A percentile compares a stretch with the other conserved stretches of the same genome.
These are phyloP conservation scores for Paramyrothecium roridum DNA, from an alignment of 2,329 filamentous ascomycete species.

Conservation along the genomic window DNA sequence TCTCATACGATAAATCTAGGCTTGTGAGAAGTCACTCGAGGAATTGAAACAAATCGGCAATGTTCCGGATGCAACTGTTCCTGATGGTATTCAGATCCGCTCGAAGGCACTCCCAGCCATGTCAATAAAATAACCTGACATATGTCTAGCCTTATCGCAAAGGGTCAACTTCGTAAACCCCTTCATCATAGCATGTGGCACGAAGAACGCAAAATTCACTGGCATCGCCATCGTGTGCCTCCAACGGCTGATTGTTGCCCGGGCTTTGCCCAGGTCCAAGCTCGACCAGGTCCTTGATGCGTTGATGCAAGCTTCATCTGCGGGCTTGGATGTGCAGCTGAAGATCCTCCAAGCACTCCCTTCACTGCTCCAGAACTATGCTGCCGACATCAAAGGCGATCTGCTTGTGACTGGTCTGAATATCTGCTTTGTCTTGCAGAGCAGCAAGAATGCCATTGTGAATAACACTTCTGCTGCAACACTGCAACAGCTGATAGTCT, in stretches of 20 bases:
- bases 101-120: neutral
- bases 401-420: constrained; percentile 79
- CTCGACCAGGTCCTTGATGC: constrained; percentile 86
- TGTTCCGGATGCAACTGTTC: constrained; percentile 33
- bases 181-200: constrained; percentile 89
- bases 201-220: constrained; percentile 87
- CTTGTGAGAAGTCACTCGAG: constrained; percentile 88
- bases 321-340: constrained; percentile 83
- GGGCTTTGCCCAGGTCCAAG: constrained; percentile 73
- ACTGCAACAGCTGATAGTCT: constrained; percentile 86
- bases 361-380: constrained; percentile 86
- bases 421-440: constrained; percentile 87
- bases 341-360: constrained; percentile 93
- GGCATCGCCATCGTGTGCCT: constrained; percentile 84
- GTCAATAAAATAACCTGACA: neutral
- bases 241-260: constrained; percentile 80
- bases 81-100: constrained; percentile 27
- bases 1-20: constrained; percentile 43
- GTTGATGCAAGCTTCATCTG: constrained; percentile 78
- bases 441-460: constrained; percentile 88
- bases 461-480: constrained; percentile 97
- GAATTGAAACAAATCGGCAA: constrained; percentile 64
- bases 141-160: constrained; percentile 69
- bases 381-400: constrained; percentile 74
- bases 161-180: constrained; percentile 84